phyloP scores from a whole-genome alignment of 2,329 filamentous ascomycete genomes.

The Colletotrichum sp. region DNA sequence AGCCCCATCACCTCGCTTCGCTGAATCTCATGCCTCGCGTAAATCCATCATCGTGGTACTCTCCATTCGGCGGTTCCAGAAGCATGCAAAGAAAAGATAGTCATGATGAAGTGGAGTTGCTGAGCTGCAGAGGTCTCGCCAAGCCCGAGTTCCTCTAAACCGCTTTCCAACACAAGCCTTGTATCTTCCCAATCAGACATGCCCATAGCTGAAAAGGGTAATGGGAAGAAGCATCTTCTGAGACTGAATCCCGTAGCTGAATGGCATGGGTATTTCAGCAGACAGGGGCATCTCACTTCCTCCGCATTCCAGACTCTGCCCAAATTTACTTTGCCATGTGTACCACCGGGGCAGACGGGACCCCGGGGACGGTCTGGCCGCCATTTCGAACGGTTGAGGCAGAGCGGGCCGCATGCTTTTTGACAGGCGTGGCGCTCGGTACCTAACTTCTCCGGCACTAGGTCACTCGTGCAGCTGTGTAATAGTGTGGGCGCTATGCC shows the following conservation, averaged over 20 bases:
- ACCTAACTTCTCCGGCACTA: background rate
- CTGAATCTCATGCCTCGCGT: background rate
- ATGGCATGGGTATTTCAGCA: background rate
- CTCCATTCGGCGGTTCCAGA: background rate
- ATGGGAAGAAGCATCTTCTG: too few relatives aligned
- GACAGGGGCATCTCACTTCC: background rate
- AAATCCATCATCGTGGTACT: rapidly evolving
- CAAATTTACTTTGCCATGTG: background rate
- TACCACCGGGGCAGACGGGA: background rate
- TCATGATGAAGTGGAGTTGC: background rate
- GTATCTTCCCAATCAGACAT: too few relatives aligned
- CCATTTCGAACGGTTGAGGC: too few relatives aligned
- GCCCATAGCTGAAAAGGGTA: too few relatives aligned
- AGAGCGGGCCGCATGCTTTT: too few relatives aligned
- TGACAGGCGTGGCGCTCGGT: background rate
- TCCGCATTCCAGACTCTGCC: background rate
- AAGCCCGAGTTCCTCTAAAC: background rate
- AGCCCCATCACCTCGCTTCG: background rate
- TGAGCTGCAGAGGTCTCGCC: background rate
- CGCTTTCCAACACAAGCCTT: too few relatives aligned
- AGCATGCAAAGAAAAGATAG: background rate
- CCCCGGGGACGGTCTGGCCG: too few relatives aligned
- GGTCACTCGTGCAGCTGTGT: background rate
- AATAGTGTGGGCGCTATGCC: background rate
- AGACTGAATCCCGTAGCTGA: background rate